Evolutionary conservation across 768 basidiomycete species (phyloP), one percentile per base, ranked within the genome.

Genomic region (Termitomyces sp.): DNA sequence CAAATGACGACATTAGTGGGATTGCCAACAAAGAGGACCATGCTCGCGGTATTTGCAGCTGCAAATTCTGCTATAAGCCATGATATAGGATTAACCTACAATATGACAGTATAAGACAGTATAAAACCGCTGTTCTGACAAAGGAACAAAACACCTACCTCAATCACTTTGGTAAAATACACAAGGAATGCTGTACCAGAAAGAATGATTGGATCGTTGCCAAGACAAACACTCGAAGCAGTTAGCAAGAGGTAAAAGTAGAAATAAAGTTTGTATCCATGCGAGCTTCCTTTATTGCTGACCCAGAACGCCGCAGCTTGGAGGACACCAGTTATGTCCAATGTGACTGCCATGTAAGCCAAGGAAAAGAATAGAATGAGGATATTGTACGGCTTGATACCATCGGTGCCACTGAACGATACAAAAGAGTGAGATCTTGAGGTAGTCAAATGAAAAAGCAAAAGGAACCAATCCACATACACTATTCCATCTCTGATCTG

Each of bases 1-100:
- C 91, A 89, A 23, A 97, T 84, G 46, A 98, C 89, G 21, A 97
- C 86, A 64, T 98, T 98, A 1, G 96, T 98, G 2, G 91, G 93
- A 66, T 98, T 98, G 0, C 89, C 89, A 2, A 93, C 87, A 48
- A 97, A 91, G 0, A 85, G 67, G 23, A 82, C 81, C 79, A 86
- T 84, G 60, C 81, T 84, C 8, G 84, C 88, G 9, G 89, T 88
- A 68, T 92, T 93, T 3, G 88, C 90, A 0, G 85, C 86, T 0
- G 86, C 83, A 62, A 90, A 90, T 58, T 89, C 86, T 11, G 86
- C 77, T 58, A 88, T 87, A 42, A 90, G 72, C 88, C 88, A 89
- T 1, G 88, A 75, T 3, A 74, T 72, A 0, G 85, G 82, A 28
- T 83, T 56, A 23, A 84, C 71, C 42, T 69, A 25, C 25, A 12